Conservation (phyloP, 805 yeast species). For the Candida nemodendra region DNA sequence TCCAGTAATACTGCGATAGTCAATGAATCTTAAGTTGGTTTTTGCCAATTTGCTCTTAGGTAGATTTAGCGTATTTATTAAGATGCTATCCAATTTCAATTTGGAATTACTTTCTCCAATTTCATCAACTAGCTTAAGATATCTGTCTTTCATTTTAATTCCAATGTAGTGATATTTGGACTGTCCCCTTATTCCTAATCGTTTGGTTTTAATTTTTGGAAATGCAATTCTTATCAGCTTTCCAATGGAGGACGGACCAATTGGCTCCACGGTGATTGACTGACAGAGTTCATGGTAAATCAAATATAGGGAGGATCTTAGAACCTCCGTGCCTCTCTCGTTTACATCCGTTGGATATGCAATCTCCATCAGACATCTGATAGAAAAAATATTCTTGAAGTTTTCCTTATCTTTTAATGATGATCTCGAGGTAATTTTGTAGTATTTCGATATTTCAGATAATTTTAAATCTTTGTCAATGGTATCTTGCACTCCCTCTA, state of each 20-base stretch:
- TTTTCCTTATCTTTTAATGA: conserved; percentile 21
- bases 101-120: conserved; percentile 15
- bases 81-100: conserved; percentile 11
- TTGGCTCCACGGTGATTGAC: conserved; percentile 39
- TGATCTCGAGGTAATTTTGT: conserved; percentile 17
- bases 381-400: conserved; percentile 22
- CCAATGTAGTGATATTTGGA: conserved; percentile 85
- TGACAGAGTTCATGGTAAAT: conserved; percentile 24
- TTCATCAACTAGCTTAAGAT: conserved; percentile 10
- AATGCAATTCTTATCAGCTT: conserved; percentile 62
- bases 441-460: conserved; percentile 17
- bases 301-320: conserved; percentile 22
- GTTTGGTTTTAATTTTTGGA: conserved; percentile 65
- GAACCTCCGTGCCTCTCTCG: conserved; percentile 15
- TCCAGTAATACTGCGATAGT: conserved; percentile 2
- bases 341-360: conserved; percentile 14
- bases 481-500: conserved; percentile 19
- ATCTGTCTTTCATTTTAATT: conserved; percentile 33
- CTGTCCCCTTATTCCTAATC: conserved; percentile 77
- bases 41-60: conserved; percentile 5
- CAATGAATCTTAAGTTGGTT: conserved; percentile 8
- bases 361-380: conserved; percentile 27
- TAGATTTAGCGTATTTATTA: conserved; percentile 9
- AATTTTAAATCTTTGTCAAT: conserved; percentile 13
- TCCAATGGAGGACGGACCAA: conserved; percentile 75